Percentiles rank a stretch among this genome's conserved stretches.
Conservation (phyloP, 345 rosid genomes). For the Tarenaya hassleriana region DNA sequence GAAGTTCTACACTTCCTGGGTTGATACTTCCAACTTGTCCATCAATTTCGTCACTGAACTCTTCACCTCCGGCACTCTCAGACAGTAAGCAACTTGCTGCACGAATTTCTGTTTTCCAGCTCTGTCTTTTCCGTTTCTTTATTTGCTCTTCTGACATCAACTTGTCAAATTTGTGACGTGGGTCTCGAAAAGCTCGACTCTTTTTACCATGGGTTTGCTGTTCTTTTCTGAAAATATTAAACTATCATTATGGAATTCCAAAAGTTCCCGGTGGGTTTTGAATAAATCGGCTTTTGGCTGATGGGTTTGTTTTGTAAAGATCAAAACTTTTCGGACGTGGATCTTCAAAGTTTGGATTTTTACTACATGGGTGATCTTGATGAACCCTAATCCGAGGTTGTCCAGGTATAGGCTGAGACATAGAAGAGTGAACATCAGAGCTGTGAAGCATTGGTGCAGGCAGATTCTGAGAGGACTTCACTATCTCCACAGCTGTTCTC, state of each 20-base stretch:
- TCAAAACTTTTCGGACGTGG: no score
- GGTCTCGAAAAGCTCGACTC: constrained; percentile 11
- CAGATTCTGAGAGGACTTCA: constrained; percentile 81
- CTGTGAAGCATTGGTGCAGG: constrained; percentile 94
- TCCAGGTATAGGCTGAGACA: constrained; percentile 74
- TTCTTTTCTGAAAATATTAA: no score
- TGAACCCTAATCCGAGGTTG: background rate
- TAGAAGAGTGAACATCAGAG: constrained; percentile 80
- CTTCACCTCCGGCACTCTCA: constrained; percentile 95
- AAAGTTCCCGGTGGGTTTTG: no score
- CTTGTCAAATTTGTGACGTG: constrained; percentile 7
- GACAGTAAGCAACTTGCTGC: constrained; percentile 49
- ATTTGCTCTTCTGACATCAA: no score
- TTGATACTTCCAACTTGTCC: constrained; percentile 69
- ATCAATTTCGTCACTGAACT: constrained; percentile 95
- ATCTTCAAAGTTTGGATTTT: no score
- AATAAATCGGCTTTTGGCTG: no score
- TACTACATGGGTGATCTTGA: no score
- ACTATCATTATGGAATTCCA: no score
- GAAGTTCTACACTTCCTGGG: constrained; percentile 94
- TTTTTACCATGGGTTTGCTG: background rate
- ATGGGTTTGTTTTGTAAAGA: no score
- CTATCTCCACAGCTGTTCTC: constrained; percentile 78
- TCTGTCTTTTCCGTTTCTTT: background rate
- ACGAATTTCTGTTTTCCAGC: background rate